phyloP scores from a whole-genome alignment of 2,329 filamentous ascomycete genomes.

The Paraconiothyrium sp. region DNA sequence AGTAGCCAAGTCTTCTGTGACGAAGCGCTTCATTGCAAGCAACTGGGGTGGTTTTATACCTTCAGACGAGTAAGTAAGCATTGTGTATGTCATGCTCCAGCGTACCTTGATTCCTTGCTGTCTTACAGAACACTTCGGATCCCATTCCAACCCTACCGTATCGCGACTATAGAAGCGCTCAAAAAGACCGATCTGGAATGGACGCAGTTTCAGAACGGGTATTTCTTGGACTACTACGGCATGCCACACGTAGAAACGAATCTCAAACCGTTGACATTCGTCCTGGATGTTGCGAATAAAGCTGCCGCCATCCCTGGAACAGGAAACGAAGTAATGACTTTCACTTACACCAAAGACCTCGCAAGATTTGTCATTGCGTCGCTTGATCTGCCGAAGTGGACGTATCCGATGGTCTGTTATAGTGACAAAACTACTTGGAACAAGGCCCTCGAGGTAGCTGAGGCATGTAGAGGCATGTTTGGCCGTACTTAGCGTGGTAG shows the following conservation, averaged over 20 bases:
- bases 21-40: conserved; percentile 30
- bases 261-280: conserved; percentile 9
- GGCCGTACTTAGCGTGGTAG: not conserved
- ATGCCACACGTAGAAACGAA: conserved; percentile 19
- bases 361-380: conserved; percentile 19
- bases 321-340: conserved; percentile 22
- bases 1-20: conserved; percentile 17
- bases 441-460: conserved; percentile 54
- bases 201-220: conserved; percentile 21
- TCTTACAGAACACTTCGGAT: conserved; percentile 1
- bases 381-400: conserved; percentile 40
- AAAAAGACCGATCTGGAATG: conserved; percentile 16
- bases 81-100: not conserved
- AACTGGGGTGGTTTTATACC: conserved; percentile 24
- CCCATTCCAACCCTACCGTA: conserved; percentile 6
- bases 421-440: conserved; percentile 59
- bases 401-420: conserved; percentile 43
- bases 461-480: conserved; percentile 49
- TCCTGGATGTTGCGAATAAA: conserved; percentile 24
- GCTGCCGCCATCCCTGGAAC: conserved; percentile 26
- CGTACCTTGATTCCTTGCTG: not conserved
- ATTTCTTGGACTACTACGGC: conserved; percentile 25
- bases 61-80: conserved; percentile 23
- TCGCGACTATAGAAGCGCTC: conserved; percentile 11
- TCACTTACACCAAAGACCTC: conserved; percentile 28